These are phyloP conservation scores for Hypocreales sp. DNA, from an alignment of 2,329 filamentous ascomycete genomes.

Conservation along the genomic window DNA sequence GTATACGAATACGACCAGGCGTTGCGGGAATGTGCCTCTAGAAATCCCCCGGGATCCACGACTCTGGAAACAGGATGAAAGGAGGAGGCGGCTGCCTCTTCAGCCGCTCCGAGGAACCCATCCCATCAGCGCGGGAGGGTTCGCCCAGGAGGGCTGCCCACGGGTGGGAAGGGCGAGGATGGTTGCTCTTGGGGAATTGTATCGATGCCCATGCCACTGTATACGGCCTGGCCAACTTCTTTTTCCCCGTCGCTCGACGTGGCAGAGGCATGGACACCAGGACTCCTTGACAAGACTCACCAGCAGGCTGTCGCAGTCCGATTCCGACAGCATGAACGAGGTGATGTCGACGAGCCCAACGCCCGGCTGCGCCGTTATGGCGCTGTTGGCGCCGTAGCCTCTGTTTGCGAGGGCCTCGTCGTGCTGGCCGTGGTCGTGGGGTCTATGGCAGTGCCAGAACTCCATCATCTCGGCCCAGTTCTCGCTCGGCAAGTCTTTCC, in stretches of 20 bases:
- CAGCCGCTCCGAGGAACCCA: constrained; percentile 12
- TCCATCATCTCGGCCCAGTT: constrained; percentile 99
- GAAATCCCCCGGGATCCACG: constrained; percentile 31
- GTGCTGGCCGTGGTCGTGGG: constrained; percentile 38
- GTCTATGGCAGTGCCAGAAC: constrained; percentile 99
- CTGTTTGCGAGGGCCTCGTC: constrained; percentile 40
- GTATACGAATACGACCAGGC: constrained; percentile 2
- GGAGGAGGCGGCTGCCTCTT: constrained; percentile 16
- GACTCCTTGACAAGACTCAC: constrained; percentile 15
- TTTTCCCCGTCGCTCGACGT: constrained; percentile 18
- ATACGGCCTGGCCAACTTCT: constrained; percentile 47
- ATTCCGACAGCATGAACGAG: constrained; percentile 54
- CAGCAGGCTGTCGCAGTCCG: constrained; percentile 40
- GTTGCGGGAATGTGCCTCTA: constrained; percentile 27
- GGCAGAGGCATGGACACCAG: constrained; percentile 3
- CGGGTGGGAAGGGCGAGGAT: constrained; percentile 8
- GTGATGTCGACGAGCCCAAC: constrained; percentile 70
- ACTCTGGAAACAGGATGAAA: constrained; percentile 35
- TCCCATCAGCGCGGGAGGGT: constrained; percentile 29
- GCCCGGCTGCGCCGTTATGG: constrained; percentile 47
- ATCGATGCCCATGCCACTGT: constrained; percentile 49
- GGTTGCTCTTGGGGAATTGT: constrained; percentile 49
- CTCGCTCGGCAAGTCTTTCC: constrained; percentile 91
- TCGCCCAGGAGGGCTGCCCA: constrained; percentile 10
- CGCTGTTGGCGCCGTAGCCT: constrained; percentile 73